Conservation (phyloP, 2,329 filamentous ascomycete species). For the Neonectria coccinea region DNA sequence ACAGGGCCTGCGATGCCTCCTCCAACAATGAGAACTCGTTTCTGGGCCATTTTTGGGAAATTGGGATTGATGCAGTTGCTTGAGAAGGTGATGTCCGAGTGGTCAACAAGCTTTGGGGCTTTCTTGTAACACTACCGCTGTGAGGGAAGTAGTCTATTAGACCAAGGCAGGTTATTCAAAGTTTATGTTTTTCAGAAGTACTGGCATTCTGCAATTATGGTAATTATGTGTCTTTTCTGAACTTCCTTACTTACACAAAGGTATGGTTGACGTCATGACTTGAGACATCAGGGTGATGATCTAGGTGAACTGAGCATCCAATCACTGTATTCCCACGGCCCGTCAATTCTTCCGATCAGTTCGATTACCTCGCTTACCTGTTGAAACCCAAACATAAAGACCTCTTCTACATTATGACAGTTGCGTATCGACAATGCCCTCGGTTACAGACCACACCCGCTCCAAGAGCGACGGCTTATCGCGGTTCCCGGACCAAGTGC, state of each 20-base stretch:
- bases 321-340: not conserved
- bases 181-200: not conserved
- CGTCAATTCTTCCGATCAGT: not conserved
- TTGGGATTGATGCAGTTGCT: not conserved
- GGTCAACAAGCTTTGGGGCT: not conserved
- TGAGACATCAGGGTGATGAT: not conserved
- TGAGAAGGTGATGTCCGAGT: not conserved
- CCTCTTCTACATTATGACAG: not conserved
- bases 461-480: not conserved
- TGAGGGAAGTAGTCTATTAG: too few species aligned
- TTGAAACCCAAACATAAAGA: not conserved
- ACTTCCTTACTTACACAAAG: not conserved
- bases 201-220: not conserved
- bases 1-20: constrained; percentile 35
- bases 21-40: constrained; percentile 32
- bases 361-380: not conserved
- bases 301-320: not conserved
- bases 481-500: not conserved
- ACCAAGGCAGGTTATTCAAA: not conserved
- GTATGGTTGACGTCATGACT: not conserved
- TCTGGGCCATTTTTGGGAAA: not conserved
- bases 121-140: too few species aligned
- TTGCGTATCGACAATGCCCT: not conserved
- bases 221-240: not conserved
- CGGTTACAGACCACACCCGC: not conserved